Conservation (phyloP, 2,329 filamentous ascomycete species). For the Fusarium newnesense region DNA sequence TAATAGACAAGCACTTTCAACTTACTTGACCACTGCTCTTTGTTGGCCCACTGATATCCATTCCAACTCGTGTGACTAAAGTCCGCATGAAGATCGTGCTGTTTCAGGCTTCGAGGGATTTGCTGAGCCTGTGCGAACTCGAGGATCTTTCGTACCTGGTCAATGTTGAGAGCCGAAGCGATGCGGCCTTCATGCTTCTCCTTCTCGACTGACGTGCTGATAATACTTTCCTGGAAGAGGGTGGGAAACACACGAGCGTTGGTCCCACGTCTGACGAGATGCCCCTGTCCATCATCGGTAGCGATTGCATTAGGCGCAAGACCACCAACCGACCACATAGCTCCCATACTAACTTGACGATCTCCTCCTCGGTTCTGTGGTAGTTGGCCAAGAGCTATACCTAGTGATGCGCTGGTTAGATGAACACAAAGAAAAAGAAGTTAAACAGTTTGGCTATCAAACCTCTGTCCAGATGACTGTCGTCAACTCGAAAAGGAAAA, state of each 20-base stretch:
- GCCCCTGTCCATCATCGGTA: conserved; percentile 71
- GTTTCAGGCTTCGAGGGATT: conserved; percentile 7
- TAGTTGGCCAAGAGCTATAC: conserved; percentile 42
- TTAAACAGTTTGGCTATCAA: background rate
- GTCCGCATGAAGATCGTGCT: background rate
- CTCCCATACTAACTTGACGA: conserved; percentile 71
- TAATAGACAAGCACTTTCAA: background rate
- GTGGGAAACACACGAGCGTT: conserved; percentile 74
- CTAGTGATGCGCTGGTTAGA: conserved; percentile 25
- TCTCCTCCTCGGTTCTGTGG: conserved; percentile 41
- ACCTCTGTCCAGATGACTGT: conserved; percentile 27
- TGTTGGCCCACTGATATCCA: conserved; percentile 40
- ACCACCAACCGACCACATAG: conserved; percentile 84
- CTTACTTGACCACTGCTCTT: conserved; percentile 25
- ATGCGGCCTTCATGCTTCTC: conserved; percentile 79
- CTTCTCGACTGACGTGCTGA: conserved; percentile 66
- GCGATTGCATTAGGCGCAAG: conserved; percentile 64
- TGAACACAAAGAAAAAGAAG: background rate
- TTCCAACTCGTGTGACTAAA: conserved; percentile 40
- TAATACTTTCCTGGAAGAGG: conserved; percentile 56
- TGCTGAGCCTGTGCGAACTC: conserved; percentile 54
- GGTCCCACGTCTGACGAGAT: conserved; percentile 74
- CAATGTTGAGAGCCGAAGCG: conserved; percentile 83
- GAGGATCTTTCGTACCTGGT: conserved; percentile 74
- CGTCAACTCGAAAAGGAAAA: conserved; percentile 26